Evolutionary conservation across 306 rosid genomes (phyloP).

Genomic region (Gastrolobium villosum): DNA sequence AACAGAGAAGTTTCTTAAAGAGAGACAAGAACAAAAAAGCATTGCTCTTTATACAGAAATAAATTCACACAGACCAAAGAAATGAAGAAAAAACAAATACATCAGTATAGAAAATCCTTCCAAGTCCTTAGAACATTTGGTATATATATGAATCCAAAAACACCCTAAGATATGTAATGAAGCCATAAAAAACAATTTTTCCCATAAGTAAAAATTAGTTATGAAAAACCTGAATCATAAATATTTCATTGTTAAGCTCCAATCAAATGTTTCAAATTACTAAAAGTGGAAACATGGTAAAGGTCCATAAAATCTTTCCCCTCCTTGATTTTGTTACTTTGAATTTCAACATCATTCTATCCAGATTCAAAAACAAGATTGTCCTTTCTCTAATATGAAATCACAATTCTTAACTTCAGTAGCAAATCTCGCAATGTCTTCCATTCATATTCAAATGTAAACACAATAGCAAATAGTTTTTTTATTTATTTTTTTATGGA

Average conservation of each 20-base stretch:
- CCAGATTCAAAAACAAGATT: slow-evolving; percentile 14
- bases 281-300: slow-evolving; percentile 16
- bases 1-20: not conserved
- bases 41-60: not conserved
- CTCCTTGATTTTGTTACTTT: slow-evolving; percentile 7
- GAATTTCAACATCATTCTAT: slow-evolving; percentile 25
- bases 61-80: slow-evolving; percentile 13
- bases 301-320: slow-evolving; percentile 12
- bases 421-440: slow-evolving; percentile 4
- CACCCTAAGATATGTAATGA: slow-evolving; percentile 33
- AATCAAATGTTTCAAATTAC: slow-evolving; percentile 29
- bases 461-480: not conserved
- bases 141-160: slow-evolving; percentile 11
- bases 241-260: slow-evolving; percentile 21
- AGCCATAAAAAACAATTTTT: slow-evolving; percentile 34
- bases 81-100: not conserved
- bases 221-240: slow-evolving; percentile 18
- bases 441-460: slow-evolving; percentile 23
- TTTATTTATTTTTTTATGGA: not conserved
- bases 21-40: slow-evolving; percentile 2
- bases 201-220: not conserved
- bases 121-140: slow-evolving; percentile 11
- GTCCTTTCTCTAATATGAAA: slow-evolving; percentile 10
- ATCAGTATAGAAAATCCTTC: slow-evolving; percentile 29
- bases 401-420: not conserved